Base-by-base conservation (phyloP, 1,284 basidiomycete genomes). In the Austroboletus olivaceoglutinosus region DNA sequence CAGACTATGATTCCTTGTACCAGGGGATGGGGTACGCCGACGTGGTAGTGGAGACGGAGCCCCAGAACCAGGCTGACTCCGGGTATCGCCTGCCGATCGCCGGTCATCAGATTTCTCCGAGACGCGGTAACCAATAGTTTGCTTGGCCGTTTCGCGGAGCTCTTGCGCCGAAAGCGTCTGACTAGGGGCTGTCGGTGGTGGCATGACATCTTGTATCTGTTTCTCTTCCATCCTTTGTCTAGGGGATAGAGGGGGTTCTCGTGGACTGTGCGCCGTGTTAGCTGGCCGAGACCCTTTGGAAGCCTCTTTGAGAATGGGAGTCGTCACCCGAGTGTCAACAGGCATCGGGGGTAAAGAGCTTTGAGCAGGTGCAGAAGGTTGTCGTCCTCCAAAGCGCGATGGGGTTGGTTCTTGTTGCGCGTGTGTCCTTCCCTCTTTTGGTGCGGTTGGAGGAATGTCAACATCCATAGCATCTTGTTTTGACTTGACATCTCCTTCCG, bases 111-210 rank as follows among this genome's bases (percentile, higher is more conserved):
- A 53, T 58, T 69, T 67, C 55, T 70, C 71, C 40, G 64, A 44
- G 30, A 55, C 38, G 56, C 62, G 58, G 29, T 71, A 65, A 16
- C 65, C 67, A 42, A 83, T 79, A 16, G 78, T 76, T 61, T 85
- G 82, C 58, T 82, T 85, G 10, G 87, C 87, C 8, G 85, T 89
- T 61, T 87, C 85, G 45, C 89, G 78, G 7, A 91, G 74, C 58
- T 90, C 89, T 59, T 90, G 88, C 0, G 89, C 89, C n/a, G 84
- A 85, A 10, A 73, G 68, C 0, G 86, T 91, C 59, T 90, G 88
- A 59, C 89, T 91, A 2, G 89, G 89, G 40, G 75, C 82, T n/a
- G 70, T 73, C 16, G 89, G 89, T 13, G 89, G 89, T 22, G 86
- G 86, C 89, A 91, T 91, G 15, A 34, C 51, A 1, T 67, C 68